Conservation (phyloP, 2,329 filamentous ascomycete genomes). For the Cryphonectria carpinicola region DNA sequence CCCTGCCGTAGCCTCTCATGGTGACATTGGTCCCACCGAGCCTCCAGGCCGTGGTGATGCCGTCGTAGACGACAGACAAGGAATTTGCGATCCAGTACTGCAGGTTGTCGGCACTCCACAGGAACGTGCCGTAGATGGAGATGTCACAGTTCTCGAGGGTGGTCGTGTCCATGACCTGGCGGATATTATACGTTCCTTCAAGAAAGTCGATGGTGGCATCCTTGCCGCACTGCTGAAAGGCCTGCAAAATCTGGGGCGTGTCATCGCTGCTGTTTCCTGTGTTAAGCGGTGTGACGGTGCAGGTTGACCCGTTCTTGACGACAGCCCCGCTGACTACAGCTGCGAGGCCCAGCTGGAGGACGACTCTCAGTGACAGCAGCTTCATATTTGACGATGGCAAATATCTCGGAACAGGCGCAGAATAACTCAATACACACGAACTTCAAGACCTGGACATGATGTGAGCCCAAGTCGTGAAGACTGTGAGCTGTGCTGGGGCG, state of each 20-base stretch:
- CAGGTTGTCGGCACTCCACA: constrained; percentile 45
- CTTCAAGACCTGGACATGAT: neutral
- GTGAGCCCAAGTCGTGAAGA: neutral
- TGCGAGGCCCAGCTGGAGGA: constrained; percentile 3
- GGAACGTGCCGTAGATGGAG: constrained; percentile 51
- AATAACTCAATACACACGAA: neutral
- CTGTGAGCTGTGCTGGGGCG: neutral
- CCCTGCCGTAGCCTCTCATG: constrained; percentile 53
- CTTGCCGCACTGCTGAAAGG: constrained; percentile 52
- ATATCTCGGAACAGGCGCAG: neutral
- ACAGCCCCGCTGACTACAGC: constrained; percentile 29
- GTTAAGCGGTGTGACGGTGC: constrained; percentile 33
- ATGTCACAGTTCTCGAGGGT: constrained; percentile 50
- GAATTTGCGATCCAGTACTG: constrained; percentile 54
- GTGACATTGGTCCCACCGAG: constrained; percentile 54
- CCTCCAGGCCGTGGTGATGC: constrained; percentile 53
- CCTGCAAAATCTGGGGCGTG: constrained; percentile 53
- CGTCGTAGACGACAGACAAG: constrained; percentile 52
- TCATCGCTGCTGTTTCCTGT: constrained; percentile 43
- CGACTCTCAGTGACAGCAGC: no score
- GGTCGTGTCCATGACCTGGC: constrained; percentile 53
- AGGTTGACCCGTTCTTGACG: constrained; percentile 34
- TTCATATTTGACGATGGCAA: neutral
- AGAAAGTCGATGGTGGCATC: constrained; percentile 55
- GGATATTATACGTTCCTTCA: constrained; percentile 52